Conservation (phyloP, 169 alveolate species). For the Cryptosporidium sp. region DNA sequence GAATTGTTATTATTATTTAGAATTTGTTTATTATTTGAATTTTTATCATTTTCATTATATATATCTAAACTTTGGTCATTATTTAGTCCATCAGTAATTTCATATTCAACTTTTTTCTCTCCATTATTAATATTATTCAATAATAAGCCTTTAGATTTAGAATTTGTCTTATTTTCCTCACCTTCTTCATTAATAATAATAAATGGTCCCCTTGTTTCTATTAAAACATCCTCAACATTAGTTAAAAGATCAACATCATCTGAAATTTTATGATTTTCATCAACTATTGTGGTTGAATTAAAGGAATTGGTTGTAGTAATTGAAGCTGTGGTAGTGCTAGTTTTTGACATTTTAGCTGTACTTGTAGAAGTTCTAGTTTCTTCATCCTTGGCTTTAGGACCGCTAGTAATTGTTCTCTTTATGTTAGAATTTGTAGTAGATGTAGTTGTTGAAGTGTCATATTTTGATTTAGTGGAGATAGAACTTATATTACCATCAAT, state of each 20-base stretch:
- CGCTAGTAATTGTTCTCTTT: background rate
- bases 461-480: background rate
- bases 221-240: background rate
- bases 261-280: background rate
- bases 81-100: background rate
- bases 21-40: background rate
- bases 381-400: no score
- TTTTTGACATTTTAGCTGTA: no score
- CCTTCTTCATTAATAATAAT: background rate
- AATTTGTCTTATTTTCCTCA: background rate
- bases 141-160: background rate
- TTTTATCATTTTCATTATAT: background rate
- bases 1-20: background rate
- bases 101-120: background rate
- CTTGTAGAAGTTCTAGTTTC: no score
- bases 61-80: background rate
- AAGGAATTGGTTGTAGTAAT: background rate
- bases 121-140: background rate
- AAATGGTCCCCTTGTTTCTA: constrained; percentile 4
- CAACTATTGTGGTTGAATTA: background rate
- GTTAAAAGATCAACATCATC: background rate
- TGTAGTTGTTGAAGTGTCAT: background rate
- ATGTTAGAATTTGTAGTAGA: background rate
- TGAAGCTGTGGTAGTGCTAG: background rate
- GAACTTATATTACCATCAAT: background rate